Base-by-base conservation (phyloP, 148 eudicot species). In the Nyssa sinensis region DNA sequence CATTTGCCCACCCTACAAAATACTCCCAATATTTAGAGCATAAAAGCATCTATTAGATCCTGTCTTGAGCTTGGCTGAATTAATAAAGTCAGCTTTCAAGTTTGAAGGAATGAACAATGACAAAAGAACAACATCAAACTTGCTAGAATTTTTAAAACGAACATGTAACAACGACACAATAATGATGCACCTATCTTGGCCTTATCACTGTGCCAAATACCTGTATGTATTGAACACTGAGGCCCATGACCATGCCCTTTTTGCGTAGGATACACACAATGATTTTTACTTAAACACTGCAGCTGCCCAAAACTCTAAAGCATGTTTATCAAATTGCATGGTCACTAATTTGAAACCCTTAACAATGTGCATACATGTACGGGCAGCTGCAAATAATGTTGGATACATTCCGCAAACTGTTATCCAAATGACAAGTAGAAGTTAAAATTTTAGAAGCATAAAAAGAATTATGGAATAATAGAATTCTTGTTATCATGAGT, bases 1-100 rank as follows among this genome's bases (percentile, higher is more conserved):
- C 89, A 92, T 84, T 78, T 88, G 95, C 62, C 95, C 97, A 71
- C 97, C 97, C 97, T 92, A 68, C 35, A 78, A 67, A 35, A 63
- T 1, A 33, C 16, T 17, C n/a, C 25, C 24, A 55, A 73, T 28
- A 7, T 39, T 58, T 44, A 62, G 55, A 72, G 57, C 55, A 37
- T 47, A 16, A 27, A 57, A 60, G 66, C 25, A 71, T 14, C 31
- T 34, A 71, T 19, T 28, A 23, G 27, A 59, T 59, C n/a, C 5
- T 7, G 60, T 4, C 24, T 23, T 31, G 19, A 34, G 51, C 49
- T 47, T 32, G 62, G 51, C 62, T 23, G 29, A 14, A 71, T 35
- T n/a, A 70, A 63, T 55, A 11, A 3, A 37, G 9, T 37, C 4
- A 9, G 44, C 44, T 3, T 4, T 37, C 44, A 37, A 37, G 44